Base-by-base conservation (phyloP, 768 basidiomycete genomes). In the Butyriboletus loyo region DNA sequence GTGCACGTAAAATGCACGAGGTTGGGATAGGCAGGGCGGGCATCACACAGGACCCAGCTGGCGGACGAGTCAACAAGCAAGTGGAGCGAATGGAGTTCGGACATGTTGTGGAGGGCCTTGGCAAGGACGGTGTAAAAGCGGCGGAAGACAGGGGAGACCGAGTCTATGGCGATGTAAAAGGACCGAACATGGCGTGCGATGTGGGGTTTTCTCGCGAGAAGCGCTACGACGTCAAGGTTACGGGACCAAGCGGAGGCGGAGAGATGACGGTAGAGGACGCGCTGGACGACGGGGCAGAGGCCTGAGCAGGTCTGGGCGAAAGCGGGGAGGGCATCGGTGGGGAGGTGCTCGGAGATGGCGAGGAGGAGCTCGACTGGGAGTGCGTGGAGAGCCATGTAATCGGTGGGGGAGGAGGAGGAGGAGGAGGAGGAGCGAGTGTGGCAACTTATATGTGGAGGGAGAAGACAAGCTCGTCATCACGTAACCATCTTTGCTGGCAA, bases 281-380 rank as follows among this genome's bases (percentile, higher is more conserved):
- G 81, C 53, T 80, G 81, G 0, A 84, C 84, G 58, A 81, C 67
- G 49, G 71, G 71, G 55, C 72, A 70, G 62, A 85, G 60, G 31
- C 64, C 56, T 14, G 76, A 64, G 55, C 57, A 69, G 7, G 80
- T 72, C 19, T 64, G 69, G 2, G 85, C 75, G 57, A 86, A 73
- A 11, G 76, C 65, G 43, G 74, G 69, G 59, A 88, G 81, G n/a
- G 68, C 56, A 49, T 41, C 46, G 39, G 22, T 65, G 61, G 64
- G 57, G 53, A 77, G 66, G 49, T 58, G 66, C 37, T 62, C 70
- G 71, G 70, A 68, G 65, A 89, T 67, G 66, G 68, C 63, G 71
- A 83, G 79, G 58, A 86, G 61, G 60, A 89, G 80, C 61, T 91
- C 89, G 40, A 69, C 56, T 46, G 88, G 87, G 44, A 89, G 74